These are phyloP conservation scores for Mrakia blollopis DNA, from an alignment of 768 basidiomycete species.

Conservation along the genomic window DNA sequence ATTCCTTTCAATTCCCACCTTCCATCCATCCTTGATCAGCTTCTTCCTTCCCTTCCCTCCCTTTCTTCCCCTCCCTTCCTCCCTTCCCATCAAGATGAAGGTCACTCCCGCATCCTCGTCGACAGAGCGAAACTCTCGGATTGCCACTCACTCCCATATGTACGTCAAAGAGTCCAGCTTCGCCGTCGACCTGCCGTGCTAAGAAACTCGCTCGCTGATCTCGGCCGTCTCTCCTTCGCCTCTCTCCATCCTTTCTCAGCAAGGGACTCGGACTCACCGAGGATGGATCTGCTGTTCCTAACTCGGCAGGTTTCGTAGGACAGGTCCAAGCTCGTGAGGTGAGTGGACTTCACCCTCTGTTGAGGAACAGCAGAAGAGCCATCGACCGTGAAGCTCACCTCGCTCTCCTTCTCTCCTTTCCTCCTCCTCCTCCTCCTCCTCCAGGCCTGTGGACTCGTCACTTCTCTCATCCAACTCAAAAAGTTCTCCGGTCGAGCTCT, in stretches of 20 bases:
- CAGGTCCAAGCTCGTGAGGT: conserved; percentile 89
- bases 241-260: conserved; percentile 29
- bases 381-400: too few species aligned
- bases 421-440: background rate
- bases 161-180: background rate
- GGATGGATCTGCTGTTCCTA: conserved; percentile 69
- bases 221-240: background rate
- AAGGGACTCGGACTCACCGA: conserved; percentile 85
- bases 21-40: background rate
- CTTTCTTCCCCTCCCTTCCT: background rate
- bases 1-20: background rate
- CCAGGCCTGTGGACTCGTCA: conserved; percentile 85
- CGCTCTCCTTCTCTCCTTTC: background rate
- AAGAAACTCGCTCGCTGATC: too few species aligned
- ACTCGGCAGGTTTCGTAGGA: conserved; percentile 82
- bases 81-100: conserved; percentile 22
- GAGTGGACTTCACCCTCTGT: conserved; percentile 28
- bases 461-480: conserved; percentile 81
- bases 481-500: conserved; percentile 92
- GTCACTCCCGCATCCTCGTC: conserved; percentile 25
- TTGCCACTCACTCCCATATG: conserved; percentile 34
- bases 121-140: conserved; percentile 25
- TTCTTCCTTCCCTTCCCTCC: background rate
- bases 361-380: too few species aligned
- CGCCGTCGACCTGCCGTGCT: background rate